Base-by-base conservation (phyloP, 2,329 filamentous ascomycete genomes). In the Bertia moriformis region DNA sequence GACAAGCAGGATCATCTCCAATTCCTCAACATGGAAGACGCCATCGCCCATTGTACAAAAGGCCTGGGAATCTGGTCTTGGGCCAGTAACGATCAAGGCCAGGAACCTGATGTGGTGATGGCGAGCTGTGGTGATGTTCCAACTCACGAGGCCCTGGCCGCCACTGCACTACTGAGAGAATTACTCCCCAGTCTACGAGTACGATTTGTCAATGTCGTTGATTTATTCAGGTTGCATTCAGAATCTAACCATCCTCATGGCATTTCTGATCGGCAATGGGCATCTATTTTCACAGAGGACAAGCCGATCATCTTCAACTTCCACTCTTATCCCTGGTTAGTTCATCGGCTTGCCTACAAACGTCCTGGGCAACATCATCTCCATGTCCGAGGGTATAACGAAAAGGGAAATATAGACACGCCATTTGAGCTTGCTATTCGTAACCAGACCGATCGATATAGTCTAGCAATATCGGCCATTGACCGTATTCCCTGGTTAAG, bases 1-100 rank as follows among this genome's bases (percentile, higher is more conserved):
- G 83, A 87, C 60, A 88, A 88, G 61, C 81, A 87, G 53, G 71
- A 82, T 30, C 82, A 86, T 51, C 66, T 85, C 17, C 82, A 87
- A 51, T 87, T 74, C 55, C 69, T 86, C n/a, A 60, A 65, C 46
- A 83, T 84, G 71, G 75, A 85, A 1, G 69, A 73, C 43, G 83
- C 83, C 3, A 63, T 85, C 40, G 67, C 73, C 43, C 83, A 88
- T 59, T 88, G 83, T 63, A 81, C 77, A 42, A 86, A 86, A 59
- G 83, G 83, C 38, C 69, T 80, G 35, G 80, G 82, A 30, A 84
- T 87, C 57, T 87, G 82, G 83, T 67, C 79, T 18, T 79, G 76
- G 62, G 84, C 83, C 40, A 78, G 72, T 48, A 86, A 83, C 43
- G 81, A 86, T 50, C 63, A 67, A 40, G 75, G 72, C 41, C 52